phyloP scores from a whole-genome alignment of 345 rosid genomes.

The Pseudoturritis turrita region DNA sequence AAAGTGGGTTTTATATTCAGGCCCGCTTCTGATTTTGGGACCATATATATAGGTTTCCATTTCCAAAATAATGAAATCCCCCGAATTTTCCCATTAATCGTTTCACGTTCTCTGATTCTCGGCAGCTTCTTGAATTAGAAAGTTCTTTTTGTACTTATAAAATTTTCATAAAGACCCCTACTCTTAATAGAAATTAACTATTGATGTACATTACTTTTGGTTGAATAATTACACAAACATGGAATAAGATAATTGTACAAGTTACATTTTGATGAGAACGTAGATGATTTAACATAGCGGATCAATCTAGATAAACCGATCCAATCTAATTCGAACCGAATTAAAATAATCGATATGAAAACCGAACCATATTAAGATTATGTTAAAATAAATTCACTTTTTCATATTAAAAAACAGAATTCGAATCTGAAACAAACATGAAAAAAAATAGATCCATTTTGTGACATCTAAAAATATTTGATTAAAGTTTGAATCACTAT shows the following conservation, averaged over 20 bases:
- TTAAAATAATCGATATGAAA: too few species aligned
- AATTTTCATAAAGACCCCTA: neutral
- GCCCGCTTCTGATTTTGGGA: constrained; percentile 15
- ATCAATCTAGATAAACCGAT: too few species aligned
- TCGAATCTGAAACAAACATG: too few species aligned
- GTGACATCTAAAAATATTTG: too few species aligned
- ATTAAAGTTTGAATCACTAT: too few species aligned
- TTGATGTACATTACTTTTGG: neutral
- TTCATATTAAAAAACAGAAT: too few species aligned
- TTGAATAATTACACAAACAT: neutral
- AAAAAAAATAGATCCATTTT: too few species aligned
- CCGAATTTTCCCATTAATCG: neutral
- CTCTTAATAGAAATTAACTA: neutral
- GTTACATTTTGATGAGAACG: neutral
- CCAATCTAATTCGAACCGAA: too few species aligned
- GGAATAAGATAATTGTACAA: neutral
- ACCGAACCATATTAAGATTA: too few species aligned
- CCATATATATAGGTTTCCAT: constrained; percentile 14
- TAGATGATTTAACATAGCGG: neutral
- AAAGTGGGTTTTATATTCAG: neutral
- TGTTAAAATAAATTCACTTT: too few species aligned
- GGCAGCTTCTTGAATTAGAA: constrained; percentile 19
- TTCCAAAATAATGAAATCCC: neutral
- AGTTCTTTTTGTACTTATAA: neutral
- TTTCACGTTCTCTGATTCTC: constrained; percentile 17